Conservation (phyloP, 208 protist genomes). For the Leishmania mexicana region DNA sequence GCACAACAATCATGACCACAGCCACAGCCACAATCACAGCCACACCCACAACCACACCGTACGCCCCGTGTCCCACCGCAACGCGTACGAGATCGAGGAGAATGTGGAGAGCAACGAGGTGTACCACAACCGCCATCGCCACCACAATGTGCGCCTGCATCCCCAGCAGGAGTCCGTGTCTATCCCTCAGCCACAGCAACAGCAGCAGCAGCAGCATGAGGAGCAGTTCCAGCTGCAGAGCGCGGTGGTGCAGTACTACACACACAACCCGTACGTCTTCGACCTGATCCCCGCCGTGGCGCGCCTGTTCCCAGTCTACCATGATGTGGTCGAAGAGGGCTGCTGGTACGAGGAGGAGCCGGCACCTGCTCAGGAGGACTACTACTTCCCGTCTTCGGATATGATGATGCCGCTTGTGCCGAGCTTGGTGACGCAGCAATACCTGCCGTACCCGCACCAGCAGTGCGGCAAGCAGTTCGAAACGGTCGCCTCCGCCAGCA, state of each 20-base stretch:
- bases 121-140: constrained; percentile 2
- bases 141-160: background rate
- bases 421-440: constrained; percentile 19
- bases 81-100: constrained; percentile 12
- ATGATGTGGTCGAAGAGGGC: constrained; percentile 12
- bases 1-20: background rate
- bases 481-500: constrained; percentile 16
- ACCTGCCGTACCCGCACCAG: background rate
- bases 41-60: background rate
- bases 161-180: background rate
- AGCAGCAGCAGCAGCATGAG: background rate
- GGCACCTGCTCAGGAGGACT: constrained; percentile 19
- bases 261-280: constrained; percentile 57
- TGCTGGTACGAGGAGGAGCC: constrained; percentile 36
- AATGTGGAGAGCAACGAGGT: background rate
- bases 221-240: constrained; percentile 5
- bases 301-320: constrained; percentile 36
- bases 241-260: constrained; percentile 13
- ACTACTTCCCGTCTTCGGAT: constrained; percentile 46
- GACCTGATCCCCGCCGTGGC: constrained; percentile 35
- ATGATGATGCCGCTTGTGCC: constrained; percentile 35
- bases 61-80: constrained; percentile 1
- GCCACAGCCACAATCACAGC: background rate
- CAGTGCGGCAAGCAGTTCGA: constrained; percentile 9
- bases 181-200: background rate